Percentiles rank a stretch among this genome's conserved stretches.
These are phyloP conservation scores for Endocarpon pusillum DNA, from an alignment of 495 filamentous ascomycete species.

Conservation along the genomic window DNA sequence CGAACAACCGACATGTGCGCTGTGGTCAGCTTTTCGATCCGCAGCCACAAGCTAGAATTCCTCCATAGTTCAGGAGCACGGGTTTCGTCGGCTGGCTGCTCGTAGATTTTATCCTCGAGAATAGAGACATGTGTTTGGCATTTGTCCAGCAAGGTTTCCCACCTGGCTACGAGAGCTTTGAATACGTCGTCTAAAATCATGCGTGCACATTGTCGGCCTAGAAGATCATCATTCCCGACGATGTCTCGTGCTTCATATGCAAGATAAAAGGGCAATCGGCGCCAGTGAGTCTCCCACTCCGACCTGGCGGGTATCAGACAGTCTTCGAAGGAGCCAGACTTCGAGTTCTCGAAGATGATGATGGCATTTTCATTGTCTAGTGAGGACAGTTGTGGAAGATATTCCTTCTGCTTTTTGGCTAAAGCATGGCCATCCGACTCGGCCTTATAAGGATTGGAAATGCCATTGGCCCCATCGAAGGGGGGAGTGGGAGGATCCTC, in stretches of 20 bases:
- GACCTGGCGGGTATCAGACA: constrained; percentile 31
- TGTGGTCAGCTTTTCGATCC: constrained; percentile 34
- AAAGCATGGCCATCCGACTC: neutral
- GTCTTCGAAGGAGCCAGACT: constrained; percentile 25
- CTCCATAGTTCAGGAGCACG: constrained; percentile 38
- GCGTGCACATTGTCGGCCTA: constrained; percentile 31
- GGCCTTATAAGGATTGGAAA: constrained; percentile 15
- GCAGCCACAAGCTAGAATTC: constrained; percentile 32
- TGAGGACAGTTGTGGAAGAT: constrained; percentile 13
- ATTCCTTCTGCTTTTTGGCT: constrained; percentile 3
- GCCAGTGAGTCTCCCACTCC: constrained; percentile 34
- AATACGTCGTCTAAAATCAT: constrained; percentile 33
- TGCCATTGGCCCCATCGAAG: constrained; percentile 8
- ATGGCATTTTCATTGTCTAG: constrained; percentile 36
- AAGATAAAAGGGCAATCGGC: constrained; percentile 32
- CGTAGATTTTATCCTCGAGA: constrained; percentile 40
- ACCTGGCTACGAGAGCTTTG: constrained; percentile 25
- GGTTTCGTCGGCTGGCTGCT: constrained; percentile 35
- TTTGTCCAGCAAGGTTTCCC: constrained; percentile 28
- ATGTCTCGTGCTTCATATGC: constrained; percentile 15
- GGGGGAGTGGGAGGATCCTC: constrained; percentile 13
- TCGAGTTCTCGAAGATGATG: constrained; percentile 35
- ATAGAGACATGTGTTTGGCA: constrained; percentile 28
- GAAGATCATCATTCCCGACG: constrained; percentile 14
- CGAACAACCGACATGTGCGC: constrained; percentile 29